These are phyloP conservation scores for Martiniozyma abietophila DNA, from an alignment of 805 yeast species.

Conservation along the genomic window DNA sequence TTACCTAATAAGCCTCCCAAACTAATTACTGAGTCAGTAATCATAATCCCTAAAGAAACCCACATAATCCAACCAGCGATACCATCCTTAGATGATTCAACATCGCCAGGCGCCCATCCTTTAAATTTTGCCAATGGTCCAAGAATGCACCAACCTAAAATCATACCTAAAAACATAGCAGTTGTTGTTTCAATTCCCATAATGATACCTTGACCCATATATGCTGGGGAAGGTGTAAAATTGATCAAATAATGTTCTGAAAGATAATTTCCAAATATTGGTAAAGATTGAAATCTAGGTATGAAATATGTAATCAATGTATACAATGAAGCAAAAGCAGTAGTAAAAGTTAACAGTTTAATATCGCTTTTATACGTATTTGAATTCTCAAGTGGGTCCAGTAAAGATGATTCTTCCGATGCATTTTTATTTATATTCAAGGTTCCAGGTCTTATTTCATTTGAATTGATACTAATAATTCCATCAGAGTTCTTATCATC, in stretches of 20 bases:
- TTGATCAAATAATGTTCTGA: constrained; percentile 70
- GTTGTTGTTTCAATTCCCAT: constrained; percentile 92
- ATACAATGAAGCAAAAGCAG: constrained; percentile 59
- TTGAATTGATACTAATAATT: not conserved
- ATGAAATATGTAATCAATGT: constrained; percentile 65
- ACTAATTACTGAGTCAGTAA: constrained; percentile 79
- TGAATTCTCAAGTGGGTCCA: too few relatives aligned
- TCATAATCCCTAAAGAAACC: constrained; percentile 90
- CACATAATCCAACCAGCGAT: constrained; percentile 97
- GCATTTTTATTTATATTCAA: not conserved
- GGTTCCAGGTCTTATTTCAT: not conserved
- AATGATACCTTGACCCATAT: constrained; percentile 93
- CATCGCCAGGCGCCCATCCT: constrained; percentile 86
- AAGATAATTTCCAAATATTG: constrained; percentile 61
- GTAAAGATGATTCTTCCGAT: too few relatives aligned
- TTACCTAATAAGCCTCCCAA: too few relatives aligned
- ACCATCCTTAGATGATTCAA: constrained; percentile 89
- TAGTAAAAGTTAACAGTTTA: constrained; percentile 48
- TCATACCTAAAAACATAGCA: constrained; percentile 83
- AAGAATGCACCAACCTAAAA: constrained; percentile 88
- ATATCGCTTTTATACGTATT: constrained; percentile 46
- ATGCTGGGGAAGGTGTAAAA: constrained; percentile 94
- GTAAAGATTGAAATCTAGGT: constrained; percentile 60
- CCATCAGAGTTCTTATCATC: not conserved
- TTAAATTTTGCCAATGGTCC: constrained; percentile 64